phyloP scores from a whole-genome alignment of 1,139 yeast genomes.

The Geotrichum aggregatum region DNA sequence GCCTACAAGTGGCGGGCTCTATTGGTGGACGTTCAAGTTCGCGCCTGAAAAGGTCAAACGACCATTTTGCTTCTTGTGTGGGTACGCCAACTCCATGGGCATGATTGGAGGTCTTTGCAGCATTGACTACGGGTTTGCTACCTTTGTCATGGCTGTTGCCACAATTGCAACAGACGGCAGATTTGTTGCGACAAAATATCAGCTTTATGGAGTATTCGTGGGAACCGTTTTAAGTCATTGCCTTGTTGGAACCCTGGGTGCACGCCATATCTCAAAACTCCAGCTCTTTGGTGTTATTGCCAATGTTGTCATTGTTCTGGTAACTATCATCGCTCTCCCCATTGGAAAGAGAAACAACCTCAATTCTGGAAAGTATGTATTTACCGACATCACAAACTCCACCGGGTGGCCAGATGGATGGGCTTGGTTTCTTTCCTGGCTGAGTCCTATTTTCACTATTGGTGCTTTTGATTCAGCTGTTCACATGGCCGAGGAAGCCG shows the following conservation, averaged over 20 bases:
- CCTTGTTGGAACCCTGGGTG: conserved; percentile 47
- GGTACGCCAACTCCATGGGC: conserved; percentile 57
- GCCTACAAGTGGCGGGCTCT: conserved; percentile 68
- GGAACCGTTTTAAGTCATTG: conserved; percentile 50
- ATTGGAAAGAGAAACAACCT: conserved; percentile 25
- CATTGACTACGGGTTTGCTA: conserved; percentile 56
- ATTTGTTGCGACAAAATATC: conserved; percentile 46
- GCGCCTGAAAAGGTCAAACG: conserved; percentile 47
- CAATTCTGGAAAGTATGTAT: conserved; percentile 44
- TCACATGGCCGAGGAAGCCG: conserved; percentile 67
- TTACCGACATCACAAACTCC: conserved; percentile 52
- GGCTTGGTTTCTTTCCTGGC: conserved; percentile 57
- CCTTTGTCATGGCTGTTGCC: conserved; percentile 51
- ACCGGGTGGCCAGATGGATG: conserved; percentile 63
- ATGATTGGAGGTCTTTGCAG: conserved; percentile 55
- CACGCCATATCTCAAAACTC: conserved; percentile 51
- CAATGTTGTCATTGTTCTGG: conserved; percentile 51
- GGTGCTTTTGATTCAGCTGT: conserved; percentile 65
- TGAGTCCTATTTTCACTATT: conserved; percentile 50
- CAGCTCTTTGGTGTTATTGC: conserved; percentile 57
- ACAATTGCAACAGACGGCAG: conserved; percentile 43
- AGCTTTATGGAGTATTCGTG: conserved; percentile 53
- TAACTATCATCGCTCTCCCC: conserved; percentile 65
- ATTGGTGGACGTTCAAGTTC: conserved; percentile 51
- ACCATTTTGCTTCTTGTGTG: conserved; percentile 54